These are phyloP conservation scores for Sporodiniella umbellata DNA, from an alignment of 371 early-diverging fungal genomes.

Conservation along the genomic window DNA sequence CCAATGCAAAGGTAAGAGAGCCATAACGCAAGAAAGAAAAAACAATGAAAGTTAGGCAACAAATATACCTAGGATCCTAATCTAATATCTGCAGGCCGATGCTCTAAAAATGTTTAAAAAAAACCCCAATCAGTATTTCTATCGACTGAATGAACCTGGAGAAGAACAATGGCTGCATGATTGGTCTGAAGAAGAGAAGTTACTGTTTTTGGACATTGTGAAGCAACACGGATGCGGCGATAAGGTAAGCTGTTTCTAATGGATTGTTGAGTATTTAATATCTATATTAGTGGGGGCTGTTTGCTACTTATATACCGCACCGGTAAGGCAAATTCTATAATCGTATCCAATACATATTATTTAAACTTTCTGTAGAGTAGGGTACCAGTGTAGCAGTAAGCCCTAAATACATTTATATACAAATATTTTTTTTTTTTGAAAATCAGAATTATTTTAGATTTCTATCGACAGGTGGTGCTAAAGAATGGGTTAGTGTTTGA, in stretches of 20 bases:
- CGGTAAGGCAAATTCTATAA: conserved; percentile 31
- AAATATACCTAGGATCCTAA: conserved; percentile 7
- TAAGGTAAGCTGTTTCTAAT: conserved; percentile 30
- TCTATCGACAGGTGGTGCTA: conserved; percentile 64
- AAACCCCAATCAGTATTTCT: conserved; percentile 74
- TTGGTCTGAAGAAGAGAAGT: conserved; percentile 66
- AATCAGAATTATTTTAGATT: conserved; percentile 27
- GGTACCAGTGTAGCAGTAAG: conserved; percentile 73
- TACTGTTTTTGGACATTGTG: conserved; percentile 50
- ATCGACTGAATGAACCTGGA: conserved; percentile 71
- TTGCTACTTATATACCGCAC: conserved; percentile 72
- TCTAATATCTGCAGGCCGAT: conserved; percentile 29
- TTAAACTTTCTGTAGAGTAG: conserved; percentile 35
- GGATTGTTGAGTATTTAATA: background rate
- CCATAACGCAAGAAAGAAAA: background rate
- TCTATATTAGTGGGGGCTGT: conserved; percentile 62
- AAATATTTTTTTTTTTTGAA: background rate
- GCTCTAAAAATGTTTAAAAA: conserved; percentile 67
- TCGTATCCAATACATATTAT: background rate
- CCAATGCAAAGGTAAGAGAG: conserved; percentile 36
- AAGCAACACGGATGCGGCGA: conserved; percentile 57
- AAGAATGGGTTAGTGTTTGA: conserved; percentile 67
- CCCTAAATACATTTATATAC: too few species aligned
- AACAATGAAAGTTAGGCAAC: too few species aligned
- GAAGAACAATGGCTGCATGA: conserved; percentile 74